Percentiles rank a stretch among this genome's conserved stretches.
Conservation (phyloP, 768 basidiomycete species). For the Suillus decipiens region DNA sequence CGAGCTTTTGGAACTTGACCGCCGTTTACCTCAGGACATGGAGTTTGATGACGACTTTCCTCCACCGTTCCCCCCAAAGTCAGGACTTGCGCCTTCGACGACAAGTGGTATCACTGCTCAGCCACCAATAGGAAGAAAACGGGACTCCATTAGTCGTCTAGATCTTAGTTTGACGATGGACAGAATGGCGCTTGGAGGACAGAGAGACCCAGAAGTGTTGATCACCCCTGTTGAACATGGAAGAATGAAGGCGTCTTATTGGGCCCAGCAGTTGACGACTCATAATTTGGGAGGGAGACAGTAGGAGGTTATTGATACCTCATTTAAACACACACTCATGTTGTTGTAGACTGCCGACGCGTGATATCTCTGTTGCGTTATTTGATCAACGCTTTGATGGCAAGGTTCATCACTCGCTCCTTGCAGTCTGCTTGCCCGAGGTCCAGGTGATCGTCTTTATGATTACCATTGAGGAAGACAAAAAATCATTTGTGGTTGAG, state of each 20-base stretch:
- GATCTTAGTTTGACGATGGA: conserved; percentile 65
- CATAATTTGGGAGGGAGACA: conserved; percentile 47
- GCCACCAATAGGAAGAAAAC: conserved; percentile 45
- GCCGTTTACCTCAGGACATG: conserved; percentile 39
- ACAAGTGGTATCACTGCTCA: conserved; percentile 53
- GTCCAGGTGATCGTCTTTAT: conserved; percentile 49
- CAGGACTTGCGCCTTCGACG: conserved; percentile 54
- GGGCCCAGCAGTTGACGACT: conserved; percentile 64
- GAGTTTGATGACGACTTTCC: conserved; percentile 38
- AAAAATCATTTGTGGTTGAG: conserved; percentile 43
- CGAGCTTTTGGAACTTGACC: conserved; percentile 36
- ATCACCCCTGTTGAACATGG: conserved; percentile 53
- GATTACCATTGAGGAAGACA: conserved; percentile 42
- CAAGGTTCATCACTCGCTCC: conserved; percentile 47
- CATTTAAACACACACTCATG: conserved; percentile 9
- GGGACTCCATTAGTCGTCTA: conserved; percentile 52
- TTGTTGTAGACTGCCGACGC: conserved; percentile 11
- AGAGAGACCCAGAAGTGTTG: conserved; percentile 43
- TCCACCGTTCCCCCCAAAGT: conserved; percentile 26
- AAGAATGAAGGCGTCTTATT: conserved; percentile 70
- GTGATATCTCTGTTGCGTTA: conserved; percentile 50
- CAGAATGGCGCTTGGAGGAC: conserved; percentile 63
- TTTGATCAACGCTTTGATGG: conserved; percentile 72
- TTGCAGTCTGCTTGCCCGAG: conserved; percentile 57
- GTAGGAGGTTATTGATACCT: conserved; percentile 42